These are phyloP conservation scores for Schwanniomyces sp. DNA, from an alignment of 805 yeast genomes.

Conservation along the genomic window DNA sequence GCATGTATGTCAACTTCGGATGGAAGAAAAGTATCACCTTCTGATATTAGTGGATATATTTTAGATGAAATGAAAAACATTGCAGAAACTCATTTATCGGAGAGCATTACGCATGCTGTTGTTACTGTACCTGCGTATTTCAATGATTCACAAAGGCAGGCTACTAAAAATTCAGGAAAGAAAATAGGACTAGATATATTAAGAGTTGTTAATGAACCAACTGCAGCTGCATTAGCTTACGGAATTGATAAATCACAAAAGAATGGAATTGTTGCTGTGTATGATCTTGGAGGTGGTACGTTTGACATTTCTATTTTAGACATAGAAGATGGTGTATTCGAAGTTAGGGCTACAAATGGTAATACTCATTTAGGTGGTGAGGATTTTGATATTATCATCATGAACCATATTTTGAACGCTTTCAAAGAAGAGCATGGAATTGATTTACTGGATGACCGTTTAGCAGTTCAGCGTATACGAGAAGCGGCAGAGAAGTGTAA, in stretches of 20 bases:
- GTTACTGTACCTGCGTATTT: conserved; percentile 85
- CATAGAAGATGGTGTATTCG: conserved; percentile 79
- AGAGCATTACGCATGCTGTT: conserved; percentile 64
- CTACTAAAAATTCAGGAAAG: conserved; percentile 77
- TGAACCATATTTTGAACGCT: conserved; percentile 54
- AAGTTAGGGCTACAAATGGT: conserved; percentile 81
- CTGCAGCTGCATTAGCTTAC: conserved; percentile 84
- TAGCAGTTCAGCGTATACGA: conserved; percentile 71
- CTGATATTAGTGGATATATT: conserved; percentile 68
- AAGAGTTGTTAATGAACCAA: conserved; percentile 80
- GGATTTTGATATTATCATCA: conserved; percentile 72
- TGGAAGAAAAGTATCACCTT: conserved; percentile 55
- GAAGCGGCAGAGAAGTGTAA: conserved; percentile 79
- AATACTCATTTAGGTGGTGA: conserved; percentile 87
- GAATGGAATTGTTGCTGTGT: conserved; percentile 57
- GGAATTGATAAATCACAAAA: conserved; percentile 59
- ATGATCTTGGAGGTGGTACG: conserved; percentile 85
- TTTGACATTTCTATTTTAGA: conserved; percentile 78
- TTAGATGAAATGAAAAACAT: conserved; percentile 63
- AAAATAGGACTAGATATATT: conserved; percentile 74
- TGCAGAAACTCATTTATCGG: conserved; percentile 55
- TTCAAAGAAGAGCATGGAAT: conserved; percentile 56
- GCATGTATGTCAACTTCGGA: conserved; percentile 61
- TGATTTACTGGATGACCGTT: conserved; percentile 51
- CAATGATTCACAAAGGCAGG: conserved; percentile 76